Conservation (phyloP, 345 rosid genomes). For the Camelina laxa region DNA sequence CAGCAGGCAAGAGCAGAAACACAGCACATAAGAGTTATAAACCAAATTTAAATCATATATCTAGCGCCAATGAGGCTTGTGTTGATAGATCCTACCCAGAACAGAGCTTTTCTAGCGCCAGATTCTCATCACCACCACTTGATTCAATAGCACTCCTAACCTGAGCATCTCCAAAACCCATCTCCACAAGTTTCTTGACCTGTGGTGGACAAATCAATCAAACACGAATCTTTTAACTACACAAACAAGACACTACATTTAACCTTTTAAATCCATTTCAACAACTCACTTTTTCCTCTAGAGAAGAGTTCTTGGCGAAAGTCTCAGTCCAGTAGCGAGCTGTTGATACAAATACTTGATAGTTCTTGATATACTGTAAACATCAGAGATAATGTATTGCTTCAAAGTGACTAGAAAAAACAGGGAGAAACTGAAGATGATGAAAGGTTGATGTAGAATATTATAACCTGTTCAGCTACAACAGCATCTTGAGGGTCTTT, state of each 20-base stretch:
- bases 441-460: background rate
- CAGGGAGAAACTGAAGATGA: background rate
- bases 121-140: slow-evolving; percentile 94
- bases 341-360: slow-evolving; percentile 84
- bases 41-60: slow-evolving; percentile 15
- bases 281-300: slow-evolving; percentile 81
- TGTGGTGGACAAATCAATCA: slow-evolving; percentile 42
- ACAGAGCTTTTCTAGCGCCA: slow-evolving; percentile 93
- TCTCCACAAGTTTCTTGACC: slow-evolving; percentile 90
- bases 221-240: slow-evolving; percentile 18
- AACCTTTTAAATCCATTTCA: background rate
- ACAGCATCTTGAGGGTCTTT: slow-evolving; percentile 99
- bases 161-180: slow-evolving; percentile 85
- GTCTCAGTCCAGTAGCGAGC: slow-evolving; percentile 99
- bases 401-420: background rate
- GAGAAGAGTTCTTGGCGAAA: slow-evolving; percentile 83
- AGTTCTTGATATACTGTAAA: slow-evolving; percentile 81
- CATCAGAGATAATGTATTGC: background rate
- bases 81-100: slow-evolving; percentile 50
- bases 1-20: slow-evolving; percentile 21
- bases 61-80: slow-evolving; percentile 26
- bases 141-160: slow-evolving; percentile 83
- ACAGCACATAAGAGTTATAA: slow-evolving; percentile 8
- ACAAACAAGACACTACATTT: background rate
- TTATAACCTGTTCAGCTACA: slow-evolving; percentile 90